These are phyloP conservation scores for Dactylella cylindrospora DNA, from an alignment of 2,329 filamentous ascomycete genomes.

Conservation along the genomic window DNA sequence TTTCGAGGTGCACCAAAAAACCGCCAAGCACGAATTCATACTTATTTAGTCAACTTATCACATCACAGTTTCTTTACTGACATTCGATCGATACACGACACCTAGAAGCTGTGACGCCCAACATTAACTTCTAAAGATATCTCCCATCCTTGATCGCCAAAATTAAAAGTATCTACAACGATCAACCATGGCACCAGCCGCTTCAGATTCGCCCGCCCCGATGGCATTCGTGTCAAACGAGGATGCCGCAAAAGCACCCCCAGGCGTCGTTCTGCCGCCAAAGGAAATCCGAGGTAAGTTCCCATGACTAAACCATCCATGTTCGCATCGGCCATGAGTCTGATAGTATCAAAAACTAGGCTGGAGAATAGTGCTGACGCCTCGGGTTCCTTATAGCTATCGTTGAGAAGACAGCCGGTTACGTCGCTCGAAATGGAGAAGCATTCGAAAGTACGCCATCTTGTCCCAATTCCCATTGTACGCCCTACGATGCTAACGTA, in stretches of 20 bases:
- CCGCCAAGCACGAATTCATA: too few species aligned
- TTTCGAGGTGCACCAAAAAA: too few species aligned
- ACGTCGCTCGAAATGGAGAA: conserved; percentile 69
- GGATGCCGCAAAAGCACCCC: conserved; percentile 73
- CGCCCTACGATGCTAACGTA: conserved; percentile 18
- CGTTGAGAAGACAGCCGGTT: conserved; percentile 93
- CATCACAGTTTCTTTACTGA: too few species aligned
- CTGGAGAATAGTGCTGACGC: conserved; percentile 46
- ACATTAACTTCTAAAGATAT: too few species aligned
- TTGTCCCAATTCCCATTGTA: conserved; percentile 1
- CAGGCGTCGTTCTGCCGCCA: conserved; percentile 81
- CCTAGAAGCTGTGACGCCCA: too few species aligned
- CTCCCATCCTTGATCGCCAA: too few species aligned
- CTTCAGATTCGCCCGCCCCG: conserved; percentile 25
- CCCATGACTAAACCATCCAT: not conserved
- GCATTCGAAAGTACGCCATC: conserved; percentile 64
- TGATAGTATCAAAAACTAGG: conserved; percentile 45
- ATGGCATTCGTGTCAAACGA: conserved; percentile 51
- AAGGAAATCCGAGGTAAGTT: conserved; percentile 71
- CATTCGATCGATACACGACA: too few species aligned
- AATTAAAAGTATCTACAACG: too few species aligned
- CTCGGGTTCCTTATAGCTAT: conserved; percentile 55
- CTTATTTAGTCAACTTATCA: too few species aligned
- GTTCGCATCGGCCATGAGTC: conserved; percentile 25
- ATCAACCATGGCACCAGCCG: conserved; percentile 28